A percentile compares a stretch with the other conserved stretches of the same genome.
phyloP scores from a whole-genome alignment of 352 stramenopile species.

The Globisporangium lucens region DNA sequence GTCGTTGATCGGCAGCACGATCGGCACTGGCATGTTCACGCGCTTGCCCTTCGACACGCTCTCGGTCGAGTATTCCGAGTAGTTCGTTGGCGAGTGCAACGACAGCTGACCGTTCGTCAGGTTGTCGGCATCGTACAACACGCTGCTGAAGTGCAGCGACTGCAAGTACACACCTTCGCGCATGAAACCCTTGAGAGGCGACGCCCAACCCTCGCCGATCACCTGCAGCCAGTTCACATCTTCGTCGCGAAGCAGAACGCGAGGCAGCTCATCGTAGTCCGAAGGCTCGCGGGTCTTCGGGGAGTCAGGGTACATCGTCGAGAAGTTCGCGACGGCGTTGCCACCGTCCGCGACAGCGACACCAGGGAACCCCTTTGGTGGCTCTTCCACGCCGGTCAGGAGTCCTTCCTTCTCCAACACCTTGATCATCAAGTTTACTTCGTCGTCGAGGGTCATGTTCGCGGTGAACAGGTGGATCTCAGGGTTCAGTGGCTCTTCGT shows the following conservation, averaged over 20 bases:
- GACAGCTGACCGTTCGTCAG: constrained; percentile 83
- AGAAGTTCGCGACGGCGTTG: constrained; percentile 66
- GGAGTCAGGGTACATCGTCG: constrained; percentile 51
- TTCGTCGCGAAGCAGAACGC: constrained; percentile 95
- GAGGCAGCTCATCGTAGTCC: constrained; percentile 67
- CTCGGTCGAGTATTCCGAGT: constrained; percentile 87
- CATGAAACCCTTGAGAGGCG: constrained; percentile 97
- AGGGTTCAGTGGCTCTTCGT: constrained; percentile 92
- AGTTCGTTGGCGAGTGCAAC: constrained; percentile 90
- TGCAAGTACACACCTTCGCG: constrained; percentile 96
- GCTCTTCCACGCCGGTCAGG: constrained; percentile 53
- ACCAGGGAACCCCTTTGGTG: constrained; percentile 59
- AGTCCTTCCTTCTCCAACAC: constrained; percentile 60
- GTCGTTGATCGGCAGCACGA: constrained; percentile 93
- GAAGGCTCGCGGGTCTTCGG: constrained; percentile 21
- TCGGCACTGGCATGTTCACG: constrained; percentile 96
- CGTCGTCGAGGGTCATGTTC: constrained; percentile 92
- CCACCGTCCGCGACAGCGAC: constrained; percentile 87
- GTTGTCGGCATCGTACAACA: constrained; percentile 96
- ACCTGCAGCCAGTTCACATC: constrained; percentile 98
- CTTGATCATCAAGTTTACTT: constrained; percentile 61
- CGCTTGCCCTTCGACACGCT: constrained; percentile 83
- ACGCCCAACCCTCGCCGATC: constrained; percentile 96
- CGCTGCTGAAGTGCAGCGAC: constrained; percentile 96
- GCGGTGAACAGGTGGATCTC: constrained; percentile 96